Conservation (phyloP, 1,284 basidiomycete genomes). For the Inonotus obliquus region DNA sequence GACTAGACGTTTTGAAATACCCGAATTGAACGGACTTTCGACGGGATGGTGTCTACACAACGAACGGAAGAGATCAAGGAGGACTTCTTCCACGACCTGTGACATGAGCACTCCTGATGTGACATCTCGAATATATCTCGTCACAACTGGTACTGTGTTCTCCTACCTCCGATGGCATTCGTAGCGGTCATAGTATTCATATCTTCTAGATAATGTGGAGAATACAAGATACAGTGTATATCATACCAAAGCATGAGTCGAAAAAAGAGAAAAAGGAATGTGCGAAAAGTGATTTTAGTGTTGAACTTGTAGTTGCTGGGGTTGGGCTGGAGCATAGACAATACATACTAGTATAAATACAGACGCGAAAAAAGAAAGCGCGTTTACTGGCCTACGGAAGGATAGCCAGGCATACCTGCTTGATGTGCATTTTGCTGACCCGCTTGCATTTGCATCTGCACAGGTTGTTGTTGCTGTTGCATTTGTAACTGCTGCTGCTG, state of each 20-base stretch:
- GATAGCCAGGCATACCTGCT: background rate
- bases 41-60: too few species aligned
- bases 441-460: conserved; percentile 1
- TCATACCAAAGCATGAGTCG: background rate
- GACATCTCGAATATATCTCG: too few species aligned
- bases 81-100: too few species aligned
- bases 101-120: too few species aligned
- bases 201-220: background rate
- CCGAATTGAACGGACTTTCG: too few species aligned
- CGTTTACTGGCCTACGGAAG: background rate
- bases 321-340: too few species aligned
- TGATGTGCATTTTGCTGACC: conserved; percentile 4
- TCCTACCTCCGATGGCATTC: background rate
- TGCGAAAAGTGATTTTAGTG: background rate
- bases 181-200: background rate
- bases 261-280: background rate
- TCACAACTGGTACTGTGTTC: too few species aligned
- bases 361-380: background rate
- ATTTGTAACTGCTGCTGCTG: conserved; percentile 4
- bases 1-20: too few species aligned
- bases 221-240: background rate
- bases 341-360: background rate
- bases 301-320: background rate
- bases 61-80: too few species aligned
- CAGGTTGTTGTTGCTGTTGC: background rate